Base-by-base conservation (phyloP, 805 yeast species). In the Cyberlindnera amylophila region DNA sequence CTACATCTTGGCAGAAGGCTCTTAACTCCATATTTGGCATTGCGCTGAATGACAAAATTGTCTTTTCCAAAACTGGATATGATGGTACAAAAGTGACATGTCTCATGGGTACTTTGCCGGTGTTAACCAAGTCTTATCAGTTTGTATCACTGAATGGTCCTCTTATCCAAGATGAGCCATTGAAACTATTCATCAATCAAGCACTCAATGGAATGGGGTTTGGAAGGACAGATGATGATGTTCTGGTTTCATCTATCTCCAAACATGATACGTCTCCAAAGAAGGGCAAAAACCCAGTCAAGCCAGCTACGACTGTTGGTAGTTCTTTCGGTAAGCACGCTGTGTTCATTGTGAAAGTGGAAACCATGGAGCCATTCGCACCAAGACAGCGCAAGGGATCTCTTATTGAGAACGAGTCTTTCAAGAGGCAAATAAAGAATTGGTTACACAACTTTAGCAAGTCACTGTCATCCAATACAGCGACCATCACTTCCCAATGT, bases 121-220 rank as follows among this genome's bases (percentile, higher is more conserved):
- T 59, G 1, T 64, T 64, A 41, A 54, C 70, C 0, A 67, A 61
- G 33, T 45, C 51, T 1, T 63, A 66, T 42, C 85, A 79, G 49
- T 70, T 65, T 38, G 50, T 77, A 1, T 72, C 65, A 39, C 49
- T 75, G 17, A 77, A 80, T 54, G 66, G 66, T 3, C 59, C 72
- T 18, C 7, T 34, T 41, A 42, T 51, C 12, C 38, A 32, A 19
- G 40, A 42, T 34, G 38, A 29, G 3, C 43, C 40, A 4, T 16
- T 66, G 9, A 21, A 34, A 2, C 50, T 45, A 15, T 36, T 19
- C 0, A 47, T 69, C 11, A 63, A 63, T 38, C 50, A 46, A 27
- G 17, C 47, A 6, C 66, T 68, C 41, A 28, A 33, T 10, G 36
- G 49, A 39, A 27, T 61, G 32, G 55, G 51, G 8, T 53, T 55